Percentiles rank a stretch among this genome's conserved stretches.
Conservation (phyloP, 495 filamentous ascomycete genomes). For the Oidiodendron maius region DNA sequence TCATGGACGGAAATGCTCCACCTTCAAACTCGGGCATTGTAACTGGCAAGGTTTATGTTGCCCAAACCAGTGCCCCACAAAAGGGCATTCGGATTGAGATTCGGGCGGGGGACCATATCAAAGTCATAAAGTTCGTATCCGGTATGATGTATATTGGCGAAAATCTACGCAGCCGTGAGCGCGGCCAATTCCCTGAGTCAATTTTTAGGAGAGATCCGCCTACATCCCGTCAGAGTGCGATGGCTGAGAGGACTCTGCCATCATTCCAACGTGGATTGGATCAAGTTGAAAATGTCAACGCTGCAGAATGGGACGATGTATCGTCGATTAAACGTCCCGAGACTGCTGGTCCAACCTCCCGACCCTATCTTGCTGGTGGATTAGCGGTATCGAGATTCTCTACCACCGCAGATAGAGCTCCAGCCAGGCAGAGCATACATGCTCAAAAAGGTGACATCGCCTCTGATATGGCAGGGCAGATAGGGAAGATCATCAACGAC, state of each 20-base stretch:
- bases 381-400: background rate
- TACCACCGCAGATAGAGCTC: background rate
- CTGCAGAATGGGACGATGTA: constrained; percentile 6
- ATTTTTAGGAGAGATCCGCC: constrained; percentile 9
- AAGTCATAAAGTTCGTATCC: constrained; percentile 15
- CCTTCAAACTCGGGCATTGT: background rate
- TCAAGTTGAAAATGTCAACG: background rate
- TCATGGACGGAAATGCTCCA: background rate
- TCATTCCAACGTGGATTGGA: background rate
- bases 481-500: constrained; percentile 1
- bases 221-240: background rate
- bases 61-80: constrained; percentile 5
- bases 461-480: background rate
- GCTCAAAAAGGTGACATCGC: background rate
- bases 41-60: constrained; percentile 11
- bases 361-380: background rate
- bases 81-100: constrained; percentile 9
- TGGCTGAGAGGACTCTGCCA: background rate
- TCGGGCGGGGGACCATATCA: constrained; percentile 15
- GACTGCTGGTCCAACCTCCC: background rate
- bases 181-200: constrained; percentile 15
- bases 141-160: constrained; percentile 10
- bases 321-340: background rate
- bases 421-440: background rate
- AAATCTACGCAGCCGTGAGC: constrained; percentile 8